Conservation (phyloP, 306 rosid species). For the Abrus pulchellus region DNA sequence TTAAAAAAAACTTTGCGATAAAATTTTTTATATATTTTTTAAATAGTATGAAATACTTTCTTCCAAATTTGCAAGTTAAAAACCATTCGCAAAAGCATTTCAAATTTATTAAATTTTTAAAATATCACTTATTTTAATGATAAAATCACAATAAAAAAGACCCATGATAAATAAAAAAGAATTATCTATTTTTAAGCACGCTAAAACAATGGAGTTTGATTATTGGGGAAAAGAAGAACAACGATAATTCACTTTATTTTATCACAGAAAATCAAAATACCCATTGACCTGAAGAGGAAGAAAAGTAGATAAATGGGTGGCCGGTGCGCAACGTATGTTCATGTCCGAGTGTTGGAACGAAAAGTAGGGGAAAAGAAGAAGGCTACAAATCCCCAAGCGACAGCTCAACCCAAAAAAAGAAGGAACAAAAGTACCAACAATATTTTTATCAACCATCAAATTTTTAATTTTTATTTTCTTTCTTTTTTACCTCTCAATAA, state of each 20-base stretch:
- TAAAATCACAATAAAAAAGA: background rate
- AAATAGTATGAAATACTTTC: too few relatives aligned
- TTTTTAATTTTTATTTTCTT: too few relatives aligned
- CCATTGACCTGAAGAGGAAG: background rate
- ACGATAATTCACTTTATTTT: background rate
- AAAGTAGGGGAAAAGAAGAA: background rate
- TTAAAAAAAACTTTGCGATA: too few relatives aligned
- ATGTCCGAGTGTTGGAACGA: background rate
- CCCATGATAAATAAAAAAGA: background rate
- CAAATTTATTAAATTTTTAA: too few relatives aligned
- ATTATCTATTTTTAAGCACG: background rate
- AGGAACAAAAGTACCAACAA: too few relatives aligned
- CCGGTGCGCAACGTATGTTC: background rate
- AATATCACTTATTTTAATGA: too few relatives aligned
- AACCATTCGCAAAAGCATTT: too few relatives aligned
- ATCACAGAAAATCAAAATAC: background rate
- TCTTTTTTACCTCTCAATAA: too few relatives aligned
- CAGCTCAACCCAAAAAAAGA: background rate
- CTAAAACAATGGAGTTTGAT: background rate
- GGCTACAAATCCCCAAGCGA: background rate
- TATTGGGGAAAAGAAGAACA: background rate
- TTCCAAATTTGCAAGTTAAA: too few relatives aligned
- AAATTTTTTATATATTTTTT: too few relatives aligned
- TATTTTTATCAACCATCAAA: too few relatives aligned
- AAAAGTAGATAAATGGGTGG: background rate